A percentile compares a stretch with the other conserved stretches of the same genome.
Conservation (phyloP, 768 basidiomycete genomes). For the Pulveroboletus sp. region DNA sequence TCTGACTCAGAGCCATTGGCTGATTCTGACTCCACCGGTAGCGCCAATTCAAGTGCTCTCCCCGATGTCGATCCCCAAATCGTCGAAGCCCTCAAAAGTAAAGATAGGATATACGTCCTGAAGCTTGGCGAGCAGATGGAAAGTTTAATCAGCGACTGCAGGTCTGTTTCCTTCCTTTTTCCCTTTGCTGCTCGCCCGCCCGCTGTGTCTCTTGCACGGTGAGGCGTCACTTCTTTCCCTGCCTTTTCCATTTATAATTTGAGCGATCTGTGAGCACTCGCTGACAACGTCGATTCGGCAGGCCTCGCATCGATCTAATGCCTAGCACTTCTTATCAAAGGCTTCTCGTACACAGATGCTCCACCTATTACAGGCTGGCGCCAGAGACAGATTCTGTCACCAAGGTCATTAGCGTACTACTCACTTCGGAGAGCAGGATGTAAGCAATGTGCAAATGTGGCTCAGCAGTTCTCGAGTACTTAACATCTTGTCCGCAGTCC, state of each 20-base stretch:
- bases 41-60: slow-evolving; percentile 19
- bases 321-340: slow-evolving; percentile 80
- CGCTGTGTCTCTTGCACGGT: slow-evolving; percentile 5
- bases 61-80: slow-evolving; percentile 72
- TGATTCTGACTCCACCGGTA: slow-evolving; percentile 26
- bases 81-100: slow-evolving; percentile 79
- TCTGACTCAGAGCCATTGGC: slow-evolving; percentile 27
- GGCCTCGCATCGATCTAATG: slow-evolving; percentile 59
- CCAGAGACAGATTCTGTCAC: slow-evolving; percentile 63
- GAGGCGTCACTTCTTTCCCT: slow-evolving; percentile 1
- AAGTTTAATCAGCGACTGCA: slow-evolving; percentile 66
- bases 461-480: slow-evolving; percentile 1
- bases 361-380: slow-evolving; percentile 69
- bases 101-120: slow-evolving; percentile 82
- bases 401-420: slow-evolving; percentile 57
- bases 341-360: slow-evolving; percentile 81
- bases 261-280: neutral
- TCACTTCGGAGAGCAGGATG: slow-evolving; percentile 69
- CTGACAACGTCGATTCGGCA: slow-evolving; percentile 32
- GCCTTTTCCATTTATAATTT: neutral
- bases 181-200: neutral
- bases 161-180: slow-evolving; percentile 40
- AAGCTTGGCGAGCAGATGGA: slow-evolving; percentile 89
- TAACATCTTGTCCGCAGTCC: slow-evolving; percentile 45
- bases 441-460: slow-evolving; percentile 36